Evolutionary conservation across 805 yeast genomes (phyloP), one percentile per base, ranked within the genome.

Genomic region (Pichia nakasei): DNA sequence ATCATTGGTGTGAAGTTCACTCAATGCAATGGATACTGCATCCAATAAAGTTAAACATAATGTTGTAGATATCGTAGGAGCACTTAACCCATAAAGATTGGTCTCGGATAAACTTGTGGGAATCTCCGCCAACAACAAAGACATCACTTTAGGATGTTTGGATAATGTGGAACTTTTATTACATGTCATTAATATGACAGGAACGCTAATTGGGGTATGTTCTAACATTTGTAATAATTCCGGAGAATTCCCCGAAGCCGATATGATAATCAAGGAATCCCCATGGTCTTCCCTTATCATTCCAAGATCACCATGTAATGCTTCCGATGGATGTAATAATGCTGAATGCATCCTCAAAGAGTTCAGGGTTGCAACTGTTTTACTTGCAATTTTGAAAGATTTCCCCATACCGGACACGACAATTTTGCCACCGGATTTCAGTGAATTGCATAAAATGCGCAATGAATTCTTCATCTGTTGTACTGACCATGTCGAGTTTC

Each of bases 241-340:
- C 0, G 88, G 85, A 1, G 95, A 82, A 53, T 79, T 80, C 1
- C 96, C 96, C 26, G 91, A 80, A 2, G 89, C 83, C 0, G 89
- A 78, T 32, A 87, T 75, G 54, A 85, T 65, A 3, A 88, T 60
- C 42, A 87, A 48, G 27, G 75, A 65, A 50, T 82, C 85, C 46
- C 72, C 71, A 21, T 70, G 65, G 17, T 70, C 71, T 22, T 72
- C 75, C 41, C 75, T 63, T 9, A 88, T 63, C 33, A 80, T 63
- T 2, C 96, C 96, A 52, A 87, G 69, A 59, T 87, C 96, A 6
- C 96, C 96, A 59, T 87, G 96, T 18, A 88, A 65, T 0, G 96
- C 96, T 48, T 87, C 96, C 4, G 85, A 66, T 0, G 96, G 95
- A 57, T 87, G 96, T 43, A 87, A 64, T 1, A 73, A 52, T 0